Evolutionary conservation across 164 flowering plant species (phyloP).

Genomic region (Chimonanthus praecox): DNA sequence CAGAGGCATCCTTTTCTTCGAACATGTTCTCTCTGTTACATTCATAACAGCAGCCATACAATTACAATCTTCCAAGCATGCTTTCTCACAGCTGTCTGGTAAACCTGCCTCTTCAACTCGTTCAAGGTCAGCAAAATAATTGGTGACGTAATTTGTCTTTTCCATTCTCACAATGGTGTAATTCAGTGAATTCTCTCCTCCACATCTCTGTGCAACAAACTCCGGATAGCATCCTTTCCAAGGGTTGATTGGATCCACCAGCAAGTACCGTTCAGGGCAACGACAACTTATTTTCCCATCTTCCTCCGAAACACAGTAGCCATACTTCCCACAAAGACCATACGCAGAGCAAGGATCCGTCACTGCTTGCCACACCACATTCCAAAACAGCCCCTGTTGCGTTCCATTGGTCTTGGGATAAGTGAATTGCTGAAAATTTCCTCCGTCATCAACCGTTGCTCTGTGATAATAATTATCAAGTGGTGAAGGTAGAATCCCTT

Average conservation of each 20-base stretch:
- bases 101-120: not conserved
- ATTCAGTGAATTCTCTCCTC: constrained; percentile 7
- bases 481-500: constrained; percentile 4
- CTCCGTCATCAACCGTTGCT: constrained; percentile 18
- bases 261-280: constrained; percentile 20
- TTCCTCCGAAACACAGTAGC: constrained; percentile 14
- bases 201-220: not conserved
- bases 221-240: constrained; percentile 21
- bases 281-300: constrained; percentile 12
- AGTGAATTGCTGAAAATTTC: constrained; percentile 22
- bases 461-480: constrained; percentile 22
- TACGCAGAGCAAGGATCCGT: constrained; percentile 12
- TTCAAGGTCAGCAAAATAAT: constrained; percentile 9
- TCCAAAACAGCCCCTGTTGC: constrained; percentile 3
- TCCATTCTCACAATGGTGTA: constrained; percentile 9
- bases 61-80: constrained; percentile 24
- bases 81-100: constrained; percentile 18
- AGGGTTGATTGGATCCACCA: constrained; percentile 10
- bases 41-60: constrained; percentile 8
- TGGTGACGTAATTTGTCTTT: constrained; percentile 14
- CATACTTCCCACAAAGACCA: constrained; percentile 22
- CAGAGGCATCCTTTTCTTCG: constrained; percentile 19
- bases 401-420: constrained; percentile 14
- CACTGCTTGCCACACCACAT: constrained; percentile 15
- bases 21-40: constrained; percentile 13